phyloP scores from a whole-genome alignment of 352 stramenopile genomes.

The Pythium scleroteichum region DNA sequence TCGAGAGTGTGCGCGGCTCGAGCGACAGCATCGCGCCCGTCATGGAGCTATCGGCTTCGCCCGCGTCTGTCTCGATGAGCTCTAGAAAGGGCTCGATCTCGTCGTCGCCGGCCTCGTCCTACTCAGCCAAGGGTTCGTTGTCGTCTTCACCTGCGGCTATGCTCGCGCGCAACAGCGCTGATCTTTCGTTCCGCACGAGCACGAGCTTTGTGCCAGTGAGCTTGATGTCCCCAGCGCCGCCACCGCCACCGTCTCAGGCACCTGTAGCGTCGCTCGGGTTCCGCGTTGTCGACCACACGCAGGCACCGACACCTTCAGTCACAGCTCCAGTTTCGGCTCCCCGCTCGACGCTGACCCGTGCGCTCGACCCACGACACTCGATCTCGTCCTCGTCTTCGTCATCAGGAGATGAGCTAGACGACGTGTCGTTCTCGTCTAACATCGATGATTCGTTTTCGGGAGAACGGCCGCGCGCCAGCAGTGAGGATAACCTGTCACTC shows the following conservation, averaged over 20 bases:
- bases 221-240: not conserved
- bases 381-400: constrained; percentile 16
- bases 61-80: not conserved
- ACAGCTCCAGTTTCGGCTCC: not conserved
- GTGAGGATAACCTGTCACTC: constrained; percentile 11
- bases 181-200: constrained; percentile 23
- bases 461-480: constrained; percentile 12
- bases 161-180: not conserved
- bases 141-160: not conserved
- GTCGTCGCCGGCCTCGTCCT: not conserved
- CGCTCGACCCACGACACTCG: not conserved
- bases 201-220: constrained; percentile 17
- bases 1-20: constrained; percentile 27
- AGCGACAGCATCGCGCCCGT: constrained; percentile 22
- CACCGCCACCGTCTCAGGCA: not conserved
- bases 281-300: constrained; percentile 22
- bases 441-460: constrained; percentile 23
- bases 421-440: constrained; percentile 25
- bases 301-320: not conserved
- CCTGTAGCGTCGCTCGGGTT: constrained; percentile 1
- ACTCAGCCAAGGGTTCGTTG: constrained; percentile 1
- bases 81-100: constrained; percentile 4
- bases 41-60: constrained; percentile 22
- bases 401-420: not conserved
- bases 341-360: not conserved